Evolutionary conservation across 768 basidiomycete species (phyloP), one percentile per base, ranked within the genome.

Genomic region (Xanthoconium stramineum): DNA sequence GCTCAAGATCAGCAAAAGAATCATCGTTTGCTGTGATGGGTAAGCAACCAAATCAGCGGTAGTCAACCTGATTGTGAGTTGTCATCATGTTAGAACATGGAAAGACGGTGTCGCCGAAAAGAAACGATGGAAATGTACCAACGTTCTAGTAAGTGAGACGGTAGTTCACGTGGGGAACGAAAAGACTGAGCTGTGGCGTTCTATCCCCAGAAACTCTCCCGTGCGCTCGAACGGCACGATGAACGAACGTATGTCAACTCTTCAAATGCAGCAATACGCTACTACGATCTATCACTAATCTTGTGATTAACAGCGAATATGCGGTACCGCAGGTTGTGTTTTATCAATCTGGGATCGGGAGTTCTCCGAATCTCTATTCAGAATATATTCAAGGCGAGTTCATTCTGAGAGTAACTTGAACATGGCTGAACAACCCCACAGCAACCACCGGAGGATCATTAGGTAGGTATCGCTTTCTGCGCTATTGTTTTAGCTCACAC

Each of bases 11-110:
- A 77, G 72, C 57, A 88, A 88, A 63, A 76, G 88, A 52, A 80
- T 90, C 48, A 76, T 88, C 30, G 76, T 90, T 36, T 89, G 86
- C 61, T 90, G 88, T 58, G 88, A 90, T 64, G 88, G 88, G 88
- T 85, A 56, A 62, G 80, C 68, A 44, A n/a, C 15, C 24, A 13
- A 17, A 29, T 52, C 15, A 36, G 19, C 36, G 15, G 30, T 32
- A 12, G 20, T 37, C 15, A 17, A 32, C 42, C 17, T 60, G n/a
- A 48, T 32, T n/a, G 33, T 6, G 9, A 53, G 40, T 40, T 36
- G 47, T 60, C 39, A 29, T 47, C 43, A 28, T 35, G 29, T 36
- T 38, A 89, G 87, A 40, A 89, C 87, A 19, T 88, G 88, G 86
- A 81, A 88, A 72, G 85, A 89, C 63, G 88, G 83, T 2, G 63